A percentile compares a stretch with the other conserved stretches of the same genome.
Evolutionary conservation across 257 asterid genomes (phyloP).

Genomic region (Datura wrightii): DNA sequence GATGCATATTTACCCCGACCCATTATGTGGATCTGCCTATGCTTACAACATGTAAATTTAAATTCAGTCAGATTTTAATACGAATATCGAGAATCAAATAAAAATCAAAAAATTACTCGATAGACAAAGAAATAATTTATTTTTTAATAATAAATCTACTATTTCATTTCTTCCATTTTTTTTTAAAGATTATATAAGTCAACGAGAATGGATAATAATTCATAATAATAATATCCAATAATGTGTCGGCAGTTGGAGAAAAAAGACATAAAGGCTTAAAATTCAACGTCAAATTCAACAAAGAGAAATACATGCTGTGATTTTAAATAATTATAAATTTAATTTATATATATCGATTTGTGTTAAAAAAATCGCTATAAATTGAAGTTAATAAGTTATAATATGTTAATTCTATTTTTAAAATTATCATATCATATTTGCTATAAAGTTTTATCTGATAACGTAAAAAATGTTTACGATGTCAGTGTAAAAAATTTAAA

Average conservation of each 20-base stretch:
- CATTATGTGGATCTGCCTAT: too few relatives aligned
- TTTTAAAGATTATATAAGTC: not conserved
- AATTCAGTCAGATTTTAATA: not conserved
- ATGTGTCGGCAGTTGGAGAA: constrained; percentile 17
- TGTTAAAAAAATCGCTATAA: not conserved
- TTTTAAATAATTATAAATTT: not conserved
- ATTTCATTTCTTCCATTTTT: not conserved
- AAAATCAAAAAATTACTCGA: not conserved
- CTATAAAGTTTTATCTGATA: not conserved
- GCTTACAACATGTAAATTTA: rapidly evolving
- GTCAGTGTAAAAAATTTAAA: not conserved
- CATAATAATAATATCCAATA: not conserved
- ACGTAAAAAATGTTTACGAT: not conserved
- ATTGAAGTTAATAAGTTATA: not conserved
- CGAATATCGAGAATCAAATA: not conserved
- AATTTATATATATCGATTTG: not conserved
- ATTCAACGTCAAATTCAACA: constrained; percentile 11
- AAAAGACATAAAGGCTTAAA: not conserved
- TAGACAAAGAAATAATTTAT: not conserved
- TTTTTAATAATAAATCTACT: not conserved
- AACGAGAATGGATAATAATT: constrained; percentile 2
- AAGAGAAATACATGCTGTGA: not conserved
- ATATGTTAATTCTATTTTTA: not conserved
- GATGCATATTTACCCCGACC: not conserved
- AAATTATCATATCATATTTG: not conserved